Evolutionary conservation across 2,329 filamentous ascomycete genomes (phyloP).

Genomic region (Penicillium sp.): DNA sequence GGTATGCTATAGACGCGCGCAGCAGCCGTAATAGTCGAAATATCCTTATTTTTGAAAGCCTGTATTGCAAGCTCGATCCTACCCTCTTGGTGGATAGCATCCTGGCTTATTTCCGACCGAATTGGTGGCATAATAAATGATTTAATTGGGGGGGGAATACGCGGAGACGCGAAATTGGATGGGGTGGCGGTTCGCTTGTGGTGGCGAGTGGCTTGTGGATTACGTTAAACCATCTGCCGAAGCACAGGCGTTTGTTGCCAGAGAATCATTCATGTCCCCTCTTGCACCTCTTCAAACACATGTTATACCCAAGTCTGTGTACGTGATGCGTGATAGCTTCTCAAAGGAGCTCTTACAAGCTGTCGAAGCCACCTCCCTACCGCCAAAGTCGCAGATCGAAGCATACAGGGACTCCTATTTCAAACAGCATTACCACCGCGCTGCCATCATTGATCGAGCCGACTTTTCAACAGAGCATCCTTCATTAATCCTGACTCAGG

Average conservation of each 20-base stretch:
- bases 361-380: not conserved
- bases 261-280: conserved; percentile 3
- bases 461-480: conserved; percentile 4
- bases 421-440: conserved; percentile 15
- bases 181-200: no score
- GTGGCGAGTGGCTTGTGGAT: no score
- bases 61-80: no score
- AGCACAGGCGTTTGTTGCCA: conserved; percentile 3
- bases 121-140: no score
- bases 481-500: conserved; percentile 10
- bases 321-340: not conserved
- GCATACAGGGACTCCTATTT: conserved; percentile 19
- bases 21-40: no score
- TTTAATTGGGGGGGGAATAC: no score
- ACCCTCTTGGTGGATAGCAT: no score
- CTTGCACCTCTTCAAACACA: not conserved
- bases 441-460: conserved; percentile 11
- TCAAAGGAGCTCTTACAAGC: not conserved
- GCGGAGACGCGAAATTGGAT: no score
- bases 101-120: no score
- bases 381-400: not conserved
- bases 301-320: not conserved
- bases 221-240: not conserved
- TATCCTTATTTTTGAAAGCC: no score
- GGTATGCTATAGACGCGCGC: no score